Percentiles rank a stretch among this genome's conserved stretches.
Conservation (phyloP, 345 rosid genomes). For the Gynandropsis gynandra region DNA sequence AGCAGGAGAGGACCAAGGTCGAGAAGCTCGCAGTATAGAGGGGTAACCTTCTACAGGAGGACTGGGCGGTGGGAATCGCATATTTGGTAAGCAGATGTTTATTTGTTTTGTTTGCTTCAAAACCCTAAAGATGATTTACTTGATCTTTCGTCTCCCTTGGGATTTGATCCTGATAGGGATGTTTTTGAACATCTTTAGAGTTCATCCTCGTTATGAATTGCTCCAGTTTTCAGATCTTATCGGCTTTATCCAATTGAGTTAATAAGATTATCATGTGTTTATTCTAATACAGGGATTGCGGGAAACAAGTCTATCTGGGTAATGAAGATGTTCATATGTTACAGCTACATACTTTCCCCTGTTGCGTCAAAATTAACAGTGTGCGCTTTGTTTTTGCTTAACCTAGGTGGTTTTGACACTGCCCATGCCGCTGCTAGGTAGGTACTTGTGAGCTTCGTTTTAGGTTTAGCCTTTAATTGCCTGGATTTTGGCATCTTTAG, state of each 20-base stretch:
- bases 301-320: constrained; percentile 96
- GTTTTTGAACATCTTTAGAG: background rate
- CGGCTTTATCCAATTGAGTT: constrained; percentile 6
- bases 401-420: constrained; percentile 91
- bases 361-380: too few relatives aligned
- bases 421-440: constrained; percentile 99
- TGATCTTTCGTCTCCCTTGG: background rate
- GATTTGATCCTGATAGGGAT: background rate
- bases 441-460: background rate
- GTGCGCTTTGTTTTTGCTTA: constrained; percentile 19
- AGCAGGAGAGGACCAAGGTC: constrained; percentile 95
- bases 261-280: background rate
- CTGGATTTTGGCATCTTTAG: background rate
- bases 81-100: constrained; percentile 47
- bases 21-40: constrained; percentile 92
- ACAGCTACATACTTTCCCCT: background rate
- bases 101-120: background rate
- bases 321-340: constrained; percentile 21
- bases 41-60: constrained; percentile 90
- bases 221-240: background rate
- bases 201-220: background rate
- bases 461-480: background rate
- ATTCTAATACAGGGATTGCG: constrained; percentile 72
- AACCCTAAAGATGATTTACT: background rate
- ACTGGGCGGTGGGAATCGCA: constrained; percentile 99